Base-by-base conservation (phyloP, 1,284 basidiomycete genomes). In the Cutaneotrichosporon sp. region DNA sequence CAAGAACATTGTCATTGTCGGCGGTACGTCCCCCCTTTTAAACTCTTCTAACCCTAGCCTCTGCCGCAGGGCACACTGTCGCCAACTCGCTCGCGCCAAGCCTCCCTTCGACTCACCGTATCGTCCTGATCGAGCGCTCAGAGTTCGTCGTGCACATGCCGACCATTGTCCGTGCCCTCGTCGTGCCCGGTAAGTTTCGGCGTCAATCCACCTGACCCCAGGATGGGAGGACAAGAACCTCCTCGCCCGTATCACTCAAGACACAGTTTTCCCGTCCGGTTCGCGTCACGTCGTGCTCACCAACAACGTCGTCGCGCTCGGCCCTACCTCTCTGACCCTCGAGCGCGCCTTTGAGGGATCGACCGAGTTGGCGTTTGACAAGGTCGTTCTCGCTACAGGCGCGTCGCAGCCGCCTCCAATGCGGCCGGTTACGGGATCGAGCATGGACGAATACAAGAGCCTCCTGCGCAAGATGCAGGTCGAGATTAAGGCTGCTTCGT, bases 111-210 rank as follows among this genome's bases (percentile, higher is more conserved):
- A 70, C 76, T 4, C 78, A 82, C 63, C 76, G 82, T 6, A 69
- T 83, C 60, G 69, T 83, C 7, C 69, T 83, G 5, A 76, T 83
- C 65, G 82, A 83, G 61, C 74, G 78, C 8, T 68, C 73, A 34
- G 74, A 75, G 11, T 79, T 72, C 40, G 71, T 73, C 1, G 80
- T 75, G 64, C 81, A 76, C 73, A 70, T 77, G 1, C 72, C 81
- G 49, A 75, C 73, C 3, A 68, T 73, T 11, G 73, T 83, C 13
- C 72, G 82, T 57, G 81, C 79, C 4, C 61, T 78, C 6, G 81
- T 83, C 46, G 72, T 77, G 6, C 79, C 81, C 42, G 80, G 81
- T 72, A 51, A 65, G 42, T 46, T 18, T 46, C 42, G n/a, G 11
- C 16, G 3, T 26, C 26, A 26, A 26, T 26, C 26, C 26, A 26